A percentile compares a stretch with the other conserved stretches of the same genome.
These are phyloP conservation scores for Oryza brachyantha DNA, from an alignment of 176 grass and related monocot genomes.

Conservation along the genomic window DNA sequence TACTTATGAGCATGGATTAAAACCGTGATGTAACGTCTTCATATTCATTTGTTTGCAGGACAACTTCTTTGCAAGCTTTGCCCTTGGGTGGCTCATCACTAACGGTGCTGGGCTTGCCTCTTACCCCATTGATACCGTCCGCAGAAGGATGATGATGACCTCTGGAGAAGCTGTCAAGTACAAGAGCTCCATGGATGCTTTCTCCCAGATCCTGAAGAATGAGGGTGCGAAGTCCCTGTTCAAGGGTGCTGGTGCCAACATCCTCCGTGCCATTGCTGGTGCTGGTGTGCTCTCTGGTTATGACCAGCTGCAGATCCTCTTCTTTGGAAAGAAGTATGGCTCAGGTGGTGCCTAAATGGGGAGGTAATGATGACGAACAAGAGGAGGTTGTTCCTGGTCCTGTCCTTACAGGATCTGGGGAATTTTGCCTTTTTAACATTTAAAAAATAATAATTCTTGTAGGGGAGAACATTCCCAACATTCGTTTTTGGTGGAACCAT, in stretches of 20 bases:
- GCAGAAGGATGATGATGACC: constrained; percentile 99
- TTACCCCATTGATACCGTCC: constrained; percentile 88
- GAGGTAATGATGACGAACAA: constrained; percentile 55
- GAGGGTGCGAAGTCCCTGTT: constrained; percentile 85
- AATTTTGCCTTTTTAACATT: constrained; percentile 48
- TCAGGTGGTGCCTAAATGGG: constrained; percentile 65
- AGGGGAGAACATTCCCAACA: constrained; percentile 52
- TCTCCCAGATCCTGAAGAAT: constrained; percentile 76
- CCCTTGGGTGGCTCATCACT: constrained; percentile 84
- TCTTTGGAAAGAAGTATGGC: constrained; percentile 94
- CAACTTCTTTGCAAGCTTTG: constrained; percentile 93
- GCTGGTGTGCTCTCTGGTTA: constrained; percentile 93
- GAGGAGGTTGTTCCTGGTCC: constrained; percentile 31
- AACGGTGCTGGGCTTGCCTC: constrained; percentile 89
- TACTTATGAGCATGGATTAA: neutral
- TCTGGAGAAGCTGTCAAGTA: constrained; percentile 94
- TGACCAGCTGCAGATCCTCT: constrained; percentile 92
- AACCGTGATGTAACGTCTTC: neutral
- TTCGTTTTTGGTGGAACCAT: constrained; percentile 53
- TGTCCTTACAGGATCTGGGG: constrained; percentile 27
- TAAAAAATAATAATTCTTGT: constrained; percentile 57
- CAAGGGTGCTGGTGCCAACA: constrained; percentile 97
- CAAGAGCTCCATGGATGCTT: constrained; percentile 84
- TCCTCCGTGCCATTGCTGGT: constrained; percentile 89
- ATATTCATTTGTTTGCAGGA: constrained; percentile 44